These are phyloP conservation scores for Sporothrix brunneoviolacea DNA, from an alignment of 2,329 filamentous ascomycete genomes.

Conservation along the genomic window DNA sequence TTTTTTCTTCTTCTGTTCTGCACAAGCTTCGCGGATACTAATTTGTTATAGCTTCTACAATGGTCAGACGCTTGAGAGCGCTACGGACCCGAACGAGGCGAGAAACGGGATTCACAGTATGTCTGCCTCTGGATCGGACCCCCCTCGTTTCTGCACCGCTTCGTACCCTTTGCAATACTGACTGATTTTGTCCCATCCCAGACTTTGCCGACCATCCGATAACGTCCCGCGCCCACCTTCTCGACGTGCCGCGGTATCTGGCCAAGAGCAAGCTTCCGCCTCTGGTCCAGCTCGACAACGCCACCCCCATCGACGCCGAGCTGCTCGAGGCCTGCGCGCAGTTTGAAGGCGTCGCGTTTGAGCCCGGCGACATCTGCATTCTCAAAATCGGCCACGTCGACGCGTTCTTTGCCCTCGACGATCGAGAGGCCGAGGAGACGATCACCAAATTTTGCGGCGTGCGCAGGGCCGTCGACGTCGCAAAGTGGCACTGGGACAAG, in stretches of 20 bases:
- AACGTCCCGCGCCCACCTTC: background rate
- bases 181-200: too few relatives aligned
- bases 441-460: slow-evolving; percentile 3
- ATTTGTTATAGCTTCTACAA: too few relatives aligned
- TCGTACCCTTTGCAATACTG: too few relatives aligned
- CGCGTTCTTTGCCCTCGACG: slow-evolving; percentile 1
- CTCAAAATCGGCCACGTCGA: slow-evolving; percentile 6
- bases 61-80: slow-evolving; percentile 1
- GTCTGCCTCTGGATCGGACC: too few relatives aligned
- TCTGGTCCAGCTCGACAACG: slow-evolving; percentile 4
- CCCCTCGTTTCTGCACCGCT: too few relatives aligned
- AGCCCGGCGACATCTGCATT: slow-evolving; percentile 1
- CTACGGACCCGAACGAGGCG: background rate
- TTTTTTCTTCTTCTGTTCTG: too few relatives aligned
- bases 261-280: slow-evolving; percentile 1
- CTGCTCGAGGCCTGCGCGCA: background rate
- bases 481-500: slow-evolving; percentile 4
- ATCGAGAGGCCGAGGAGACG: background rate
- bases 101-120: slow-evolving; percentile 5
- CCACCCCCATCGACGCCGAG: background rate
- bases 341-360: background rate
- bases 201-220: slow-evolving; percentile 6
- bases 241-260: background rate
- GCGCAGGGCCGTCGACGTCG: slow-evolving; percentile 2
- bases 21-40: too few relatives aligned